Percentiles rank a stretch among this genome's conserved stretches.
These are phyloP conservation scores for Castanea sativa DNA, from an alignment of 306 rosid species.

Conservation along the genomic window DNA sequence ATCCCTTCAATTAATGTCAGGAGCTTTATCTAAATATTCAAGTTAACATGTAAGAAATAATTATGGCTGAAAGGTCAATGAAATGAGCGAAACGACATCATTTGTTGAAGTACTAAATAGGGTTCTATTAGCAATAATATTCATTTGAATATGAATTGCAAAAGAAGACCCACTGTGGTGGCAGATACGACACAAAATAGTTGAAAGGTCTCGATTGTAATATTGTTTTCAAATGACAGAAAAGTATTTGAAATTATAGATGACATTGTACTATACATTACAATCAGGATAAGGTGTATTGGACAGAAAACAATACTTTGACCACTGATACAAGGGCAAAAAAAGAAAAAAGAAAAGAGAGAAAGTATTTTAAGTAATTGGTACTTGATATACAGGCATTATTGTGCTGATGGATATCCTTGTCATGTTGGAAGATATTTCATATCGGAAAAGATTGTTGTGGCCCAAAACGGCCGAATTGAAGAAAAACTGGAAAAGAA, in stretches of 20 bases:
- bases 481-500: conserved; percentile 25
- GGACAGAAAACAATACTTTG: conserved; percentile 10
- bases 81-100: background rate
- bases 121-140: background rate
- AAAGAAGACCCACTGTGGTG: background rate
- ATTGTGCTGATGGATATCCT: conserved; percentile 25
- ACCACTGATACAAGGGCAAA: conserved; percentile 1
- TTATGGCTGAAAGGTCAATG: background rate
- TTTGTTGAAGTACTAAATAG: background rate
- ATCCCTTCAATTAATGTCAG: too few relatives aligned
- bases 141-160: background rate
- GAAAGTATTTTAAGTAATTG: background rate
- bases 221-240: background rate
- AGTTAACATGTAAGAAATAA: too few relatives aligned
- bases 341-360: background rate
- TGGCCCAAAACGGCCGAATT: conserved; percentile 55
- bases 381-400: conserved; percentile 17
- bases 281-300: background rate
- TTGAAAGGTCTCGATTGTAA: background rate
- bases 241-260: background rate
- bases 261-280: background rate
- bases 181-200: background rate
- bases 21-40: too few relatives aligned
- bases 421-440: conserved; percentile 49
- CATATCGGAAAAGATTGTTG: conserved; percentile 38